A percentile compares a stretch with the other conserved stretches of the same genome.
Evolutionary conservation across 345 rosid species (phyloP).

Genomic region (Heritiera fomes): DNA sequence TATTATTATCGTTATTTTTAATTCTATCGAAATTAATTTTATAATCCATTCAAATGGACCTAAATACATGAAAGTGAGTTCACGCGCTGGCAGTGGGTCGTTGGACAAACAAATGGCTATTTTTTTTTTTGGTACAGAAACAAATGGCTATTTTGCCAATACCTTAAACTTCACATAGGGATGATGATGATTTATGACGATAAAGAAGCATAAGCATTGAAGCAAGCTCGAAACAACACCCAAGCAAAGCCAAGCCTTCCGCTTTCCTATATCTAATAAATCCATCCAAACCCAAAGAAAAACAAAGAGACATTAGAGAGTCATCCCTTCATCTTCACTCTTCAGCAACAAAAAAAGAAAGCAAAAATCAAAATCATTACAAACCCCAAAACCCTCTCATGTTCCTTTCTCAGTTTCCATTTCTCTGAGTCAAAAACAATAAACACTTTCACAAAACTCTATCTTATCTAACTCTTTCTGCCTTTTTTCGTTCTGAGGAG

Average conservation of each 20-base stretch:
- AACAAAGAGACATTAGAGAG: neutral
- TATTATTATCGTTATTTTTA: too few species aligned
- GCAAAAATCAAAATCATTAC: neutral
- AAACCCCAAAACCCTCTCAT: neutral
- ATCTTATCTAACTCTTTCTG: neutral
- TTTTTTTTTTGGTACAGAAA: too few species aligned
- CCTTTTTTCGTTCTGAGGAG: neutral
- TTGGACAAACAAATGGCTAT: neutral
- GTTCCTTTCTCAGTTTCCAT: constrained; percentile 3
- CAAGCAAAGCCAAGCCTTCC: neutral
- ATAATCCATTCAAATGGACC: too few species aligned
- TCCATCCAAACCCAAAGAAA: neutral
- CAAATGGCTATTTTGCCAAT: too few species aligned
- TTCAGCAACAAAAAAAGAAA: neutral
- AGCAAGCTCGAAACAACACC: neutral
- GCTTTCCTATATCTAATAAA: neutral
- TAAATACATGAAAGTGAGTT: neutral
- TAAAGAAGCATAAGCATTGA: neutral
- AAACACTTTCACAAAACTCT: neutral
- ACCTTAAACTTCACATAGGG: too few species aligned
- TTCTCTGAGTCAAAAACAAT: neutral
- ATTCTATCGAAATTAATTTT: too few species aligned
- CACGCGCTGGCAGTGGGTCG: constrained; percentile 17
- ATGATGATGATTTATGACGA: neutral
- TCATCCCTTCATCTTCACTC: neutral